Base-by-base conservation (phyloP, 768 basidiomycete genomes). In the Agaricus sinodeliciosus region DNA sequence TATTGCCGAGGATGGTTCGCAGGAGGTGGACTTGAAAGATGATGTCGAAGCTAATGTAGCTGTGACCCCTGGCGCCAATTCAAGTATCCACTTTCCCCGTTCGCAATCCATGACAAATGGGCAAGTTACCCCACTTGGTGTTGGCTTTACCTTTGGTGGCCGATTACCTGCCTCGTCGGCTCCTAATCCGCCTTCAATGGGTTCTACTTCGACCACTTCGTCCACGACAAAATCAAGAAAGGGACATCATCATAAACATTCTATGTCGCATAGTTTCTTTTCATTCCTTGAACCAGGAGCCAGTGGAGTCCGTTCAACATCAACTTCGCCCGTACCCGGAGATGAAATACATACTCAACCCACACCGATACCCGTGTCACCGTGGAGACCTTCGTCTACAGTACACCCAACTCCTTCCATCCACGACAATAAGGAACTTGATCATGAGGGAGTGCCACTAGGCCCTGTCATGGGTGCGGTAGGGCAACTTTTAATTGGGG, bases 161-260 rank as follows among this genome's bases (percentile, higher is more conserved):
- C 72, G 67, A n/a, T 76, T 73, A 37, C 74, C 77, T 12, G 66
- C 73, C 5, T 64, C 65, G 26, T 58, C 65, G 55, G 27, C 55
- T 47, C 41, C 59, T 57, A 63, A 62, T 4, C 65, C 57, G 54
- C 72, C 60, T 45, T 69, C 56, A 25, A 60, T 56, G 58, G 43
- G 60, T 63, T 11, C 57, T 50, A 19, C 8, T 43, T 26, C 34
- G 8, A 51, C 52, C 8, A 54, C 56, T 6, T 54, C 66, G 0
- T 61, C 70, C 9, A 62, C 69, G 1, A 60, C 72, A 0, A 59
- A 75, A 3, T 70, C 73, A 9, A 72, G 82, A 34, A 69, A 87
- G 37, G 90, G 90, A 0, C 90, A 92, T 62, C 87, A 96, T 67
- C 94, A 95, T 62, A 92, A 93, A 67, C 94, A 95, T 66, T 95